Percentiles rank a stretch among this genome's conserved stretches.
Evolutionary conservation across 495 filamentous ascomycete species (phyloP).

Genomic region (Rusavskia elegans): DNA sequence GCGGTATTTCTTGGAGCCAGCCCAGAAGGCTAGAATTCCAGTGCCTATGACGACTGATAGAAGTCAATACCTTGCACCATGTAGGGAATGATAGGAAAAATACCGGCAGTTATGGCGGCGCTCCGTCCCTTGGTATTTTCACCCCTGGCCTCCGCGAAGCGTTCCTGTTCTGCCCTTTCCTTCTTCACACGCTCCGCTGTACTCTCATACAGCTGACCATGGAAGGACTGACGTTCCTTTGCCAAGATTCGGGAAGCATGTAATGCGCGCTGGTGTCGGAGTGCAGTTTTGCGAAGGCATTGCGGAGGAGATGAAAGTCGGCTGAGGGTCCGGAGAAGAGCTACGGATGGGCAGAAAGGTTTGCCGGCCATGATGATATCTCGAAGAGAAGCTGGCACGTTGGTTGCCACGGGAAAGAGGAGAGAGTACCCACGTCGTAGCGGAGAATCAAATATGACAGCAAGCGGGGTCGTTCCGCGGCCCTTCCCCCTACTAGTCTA

Average conservation of each 20-base stretch:
- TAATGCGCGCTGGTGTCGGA: background rate
- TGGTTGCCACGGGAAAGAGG: too few species aligned
- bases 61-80: background rate
- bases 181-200: constrained; percentile 58
- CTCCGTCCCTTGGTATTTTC: constrained; percentile 37
- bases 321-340: background rate
- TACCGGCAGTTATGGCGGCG: constrained; percentile 50
- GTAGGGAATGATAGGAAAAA: background rate
- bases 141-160: constrained; percentile 41
- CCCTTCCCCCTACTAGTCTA: too few species aligned
- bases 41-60: constrained; percentile 40
- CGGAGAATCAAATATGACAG: too few species aligned
- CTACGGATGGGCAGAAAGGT: background rate
- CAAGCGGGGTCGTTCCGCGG: too few species aligned
- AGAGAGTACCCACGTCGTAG: too few species aligned
- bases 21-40: constrained; percentile 48
- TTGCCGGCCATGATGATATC: background rate
- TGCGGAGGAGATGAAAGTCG: background rate
- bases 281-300: background rate
- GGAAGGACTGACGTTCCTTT: constrained; percentile 41
- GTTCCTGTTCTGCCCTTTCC: constrained; percentile 54
- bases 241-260: constrained; percentile 3
- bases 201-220: constrained; percentile 76
- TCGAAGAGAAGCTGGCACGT: too few species aligned
- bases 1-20: constrained; percentile 46